Conservation (phyloP, 2,329 filamentous ascomycete genomes). For the Apiospora marii region DNA sequence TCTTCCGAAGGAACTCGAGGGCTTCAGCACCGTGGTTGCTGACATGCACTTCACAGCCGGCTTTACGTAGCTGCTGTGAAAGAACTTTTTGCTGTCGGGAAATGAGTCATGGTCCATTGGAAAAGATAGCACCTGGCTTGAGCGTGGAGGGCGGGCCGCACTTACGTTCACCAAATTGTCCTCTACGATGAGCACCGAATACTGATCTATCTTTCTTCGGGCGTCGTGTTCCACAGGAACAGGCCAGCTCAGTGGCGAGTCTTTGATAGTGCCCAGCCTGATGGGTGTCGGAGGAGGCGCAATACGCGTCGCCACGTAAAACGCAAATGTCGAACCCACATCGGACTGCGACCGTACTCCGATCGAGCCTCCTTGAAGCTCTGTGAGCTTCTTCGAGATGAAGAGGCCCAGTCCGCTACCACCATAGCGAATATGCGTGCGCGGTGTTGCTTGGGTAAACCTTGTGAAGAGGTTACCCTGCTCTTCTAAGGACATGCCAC, state of each 20-base stretch:
- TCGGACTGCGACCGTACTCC: conserved; percentile 73
- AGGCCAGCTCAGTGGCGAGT: conserved; percentile 37
- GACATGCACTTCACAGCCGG: conserved; percentile 66
- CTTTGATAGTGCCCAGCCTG: background rate
- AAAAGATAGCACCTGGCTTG: no score
- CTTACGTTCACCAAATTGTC: conserved; percentile 68
- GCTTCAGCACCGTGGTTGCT: conserved; percentile 72
- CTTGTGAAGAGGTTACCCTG: conserved; percentile 72
- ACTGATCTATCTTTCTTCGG: conserved; percentile 32
- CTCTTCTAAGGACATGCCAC: conserved; percentile 70
- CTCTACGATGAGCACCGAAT: conserved; percentile 60
- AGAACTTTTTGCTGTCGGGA: conserved; percentile 61
- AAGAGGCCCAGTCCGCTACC: conserved; percentile 76
- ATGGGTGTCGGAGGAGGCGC: conserved; percentile 38
- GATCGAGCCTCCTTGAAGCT: conserved; percentile 80
- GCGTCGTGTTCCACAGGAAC: conserved; percentile 39
- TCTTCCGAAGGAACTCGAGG: conserved; percentile 62
- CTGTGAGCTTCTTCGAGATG: conserved; percentile 78
- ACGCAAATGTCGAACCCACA: conserved; percentile 76
- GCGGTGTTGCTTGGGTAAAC: conserved; percentile 72
- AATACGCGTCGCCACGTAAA: conserved; percentile 73
- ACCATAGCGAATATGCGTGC: conserved; percentile 77
- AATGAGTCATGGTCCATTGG: background rate
- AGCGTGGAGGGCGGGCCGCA: background rate
- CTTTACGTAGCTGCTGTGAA: conserved; percentile 65